phyloP scores from a whole-genome alignment of 345 rosid genomes.

The Viola odorata region DNA sequence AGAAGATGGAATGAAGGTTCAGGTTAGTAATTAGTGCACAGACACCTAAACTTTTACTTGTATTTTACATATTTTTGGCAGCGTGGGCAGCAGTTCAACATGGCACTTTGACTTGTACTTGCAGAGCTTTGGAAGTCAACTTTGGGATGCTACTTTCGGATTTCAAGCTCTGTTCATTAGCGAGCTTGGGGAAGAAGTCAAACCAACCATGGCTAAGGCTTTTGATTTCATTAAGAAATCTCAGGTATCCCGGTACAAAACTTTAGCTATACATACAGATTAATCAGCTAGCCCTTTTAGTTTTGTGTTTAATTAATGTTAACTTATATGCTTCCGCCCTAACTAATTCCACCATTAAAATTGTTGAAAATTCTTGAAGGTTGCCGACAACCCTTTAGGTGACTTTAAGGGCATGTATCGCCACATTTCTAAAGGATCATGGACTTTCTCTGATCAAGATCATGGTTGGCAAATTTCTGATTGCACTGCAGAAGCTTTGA shows the following conservation, averaged over 20 bases:
- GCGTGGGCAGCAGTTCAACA: too few relatives aligned
- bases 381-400: slow-evolving; percentile 38
- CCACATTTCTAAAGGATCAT: slow-evolving; percentile 44
- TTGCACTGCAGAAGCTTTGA: not conserved
- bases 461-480: not conserved
- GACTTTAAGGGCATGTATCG: slow-evolving; percentile 33
- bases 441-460: slow-evolving; percentile 48
- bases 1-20: slow-evolving; percentile 70
- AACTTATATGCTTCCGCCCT: too few relatives aligned
- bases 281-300: too few relatives aligned
- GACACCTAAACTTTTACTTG: too few relatives aligned
- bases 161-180: slow-evolving; percentile 43
- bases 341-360: too few relatives aligned
- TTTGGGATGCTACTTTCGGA: slow-evolving; percentile 49
- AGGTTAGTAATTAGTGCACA: slow-evolving; percentile 20
- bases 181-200: slow-evolving; percentile 30
- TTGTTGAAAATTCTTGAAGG: slow-evolving; percentile 11
- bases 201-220: slow-evolving; percentile 28
- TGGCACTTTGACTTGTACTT: too few relatives aligned
- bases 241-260: slow-evolving; percentile 31
- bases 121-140: slow-evolving; percentile 57
- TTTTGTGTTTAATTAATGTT: too few relatives aligned
- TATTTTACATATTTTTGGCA: too few relatives aligned
- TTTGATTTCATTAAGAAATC: slow-evolving; percentile 39
- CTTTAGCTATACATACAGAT: too few relatives aligned